Evolutionary conservation across 176 grass and related monocot species (phyloP), one percentile per base, ranked within the genome.

Genomic region (Oryza meridionalis): DNA sequence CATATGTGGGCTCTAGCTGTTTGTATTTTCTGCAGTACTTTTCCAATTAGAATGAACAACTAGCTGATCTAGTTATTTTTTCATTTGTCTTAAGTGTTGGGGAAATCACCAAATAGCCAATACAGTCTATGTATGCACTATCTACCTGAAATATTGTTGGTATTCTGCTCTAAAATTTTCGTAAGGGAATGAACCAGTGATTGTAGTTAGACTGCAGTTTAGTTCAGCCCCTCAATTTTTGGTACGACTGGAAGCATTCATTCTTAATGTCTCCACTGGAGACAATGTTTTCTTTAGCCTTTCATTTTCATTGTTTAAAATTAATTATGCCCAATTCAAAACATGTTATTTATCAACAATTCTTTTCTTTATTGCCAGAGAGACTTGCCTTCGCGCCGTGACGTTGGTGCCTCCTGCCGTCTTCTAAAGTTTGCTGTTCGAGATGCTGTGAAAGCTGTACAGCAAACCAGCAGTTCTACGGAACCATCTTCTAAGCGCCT

Each of bases 391-490:
- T 90, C 80, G 11, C 80, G 84, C 67, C 77, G 83, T 7, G 77
- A 70, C 27, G 65, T 97, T 87, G 90, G 85, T 81, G 94, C 92
- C 70, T 90, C 94, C 14, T 81, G 82, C 16, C 88, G 94, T 49
- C 94, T 97, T 91, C 90, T 97, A 47, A 92, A 97, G 58, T 97
- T 94, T 31, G 92, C 92, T 73, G 92, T 97, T 89, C 90, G 90
- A 77, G 94, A 97, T 97, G 92, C 88, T 88, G 92, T 97, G 67
- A 94, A 92, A 88, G 88, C 86, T 77, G 88, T 94, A 74, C 90
- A 92, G 68, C 90, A 90, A 71, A 76, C 81, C 38, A 91, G 58
- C 15, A 80, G n/a, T 44, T 77, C 70, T 78, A 73, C 19, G 40
- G 92, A 94, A 75, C 84, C 88, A 91, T 83, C 87, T 84, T 86